A percentile compares a stretch with the other conserved stretches of the same genome.
Conservation (phyloP, 306 rosid genomes). For the Cucurbita pepo region DNA sequence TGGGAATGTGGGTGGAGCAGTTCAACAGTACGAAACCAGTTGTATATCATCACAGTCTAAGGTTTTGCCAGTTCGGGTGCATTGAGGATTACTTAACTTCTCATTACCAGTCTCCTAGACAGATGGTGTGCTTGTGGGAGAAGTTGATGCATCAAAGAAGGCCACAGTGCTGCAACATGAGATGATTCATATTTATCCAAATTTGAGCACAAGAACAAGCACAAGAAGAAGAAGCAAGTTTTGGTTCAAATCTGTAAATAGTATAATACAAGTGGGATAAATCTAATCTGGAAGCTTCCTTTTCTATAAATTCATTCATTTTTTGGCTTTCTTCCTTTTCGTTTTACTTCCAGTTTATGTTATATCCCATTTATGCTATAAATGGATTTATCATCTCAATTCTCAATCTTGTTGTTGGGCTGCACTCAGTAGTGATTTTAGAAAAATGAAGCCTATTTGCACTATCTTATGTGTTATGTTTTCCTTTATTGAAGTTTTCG, state of each 20-base stretch:
- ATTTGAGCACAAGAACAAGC: neutral
- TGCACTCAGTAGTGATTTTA: neutral
- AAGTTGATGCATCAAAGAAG: slow-evolving; percentile 39
- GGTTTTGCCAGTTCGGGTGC: slow-evolving; percentile 87
- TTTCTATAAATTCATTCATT: slow-evolving; percentile 1
- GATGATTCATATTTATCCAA: slow-evolving; percentile 24
- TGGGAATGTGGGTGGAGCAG: slow-evolving; percentile 92
- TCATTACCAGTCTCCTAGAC: slow-evolving; percentile 86
- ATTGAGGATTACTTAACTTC: slow-evolving; percentile 67
- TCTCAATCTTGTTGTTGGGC: neutral
- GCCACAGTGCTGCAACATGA: slow-evolving; percentile 89
- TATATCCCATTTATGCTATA: neutral
- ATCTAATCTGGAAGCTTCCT: neutral
- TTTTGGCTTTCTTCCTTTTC: neutral
- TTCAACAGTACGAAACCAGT: slow-evolving; percentile 55
- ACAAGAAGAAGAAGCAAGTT: slow-evolving; percentile 17
- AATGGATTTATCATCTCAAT: neutral
- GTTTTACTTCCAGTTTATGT: neutral
- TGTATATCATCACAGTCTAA: slow-evolving; percentile 48
- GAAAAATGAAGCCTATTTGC: neutral
- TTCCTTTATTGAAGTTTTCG: no score
- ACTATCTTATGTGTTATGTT: no score
- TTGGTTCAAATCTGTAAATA: slow-evolving; percentile 34
- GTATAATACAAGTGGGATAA: slow-evolving; percentile 3
- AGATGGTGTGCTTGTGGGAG: slow-evolving; percentile 85